Evolutionary conservation across 208 protist species (phyloP).

Genomic region (Spongospora subterranea): DNA sequence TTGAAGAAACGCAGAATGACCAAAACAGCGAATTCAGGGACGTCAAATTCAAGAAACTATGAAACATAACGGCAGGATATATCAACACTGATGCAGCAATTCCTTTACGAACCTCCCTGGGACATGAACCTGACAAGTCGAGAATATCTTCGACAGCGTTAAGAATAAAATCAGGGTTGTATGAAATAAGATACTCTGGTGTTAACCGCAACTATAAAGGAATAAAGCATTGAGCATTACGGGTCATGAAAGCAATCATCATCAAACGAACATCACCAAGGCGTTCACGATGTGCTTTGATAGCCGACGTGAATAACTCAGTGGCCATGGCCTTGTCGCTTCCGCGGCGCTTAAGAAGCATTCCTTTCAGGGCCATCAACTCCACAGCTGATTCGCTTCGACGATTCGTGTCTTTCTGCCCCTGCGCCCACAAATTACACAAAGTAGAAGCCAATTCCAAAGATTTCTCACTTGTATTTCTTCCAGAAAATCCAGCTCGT

Average conservation of each 20-base stretch:
- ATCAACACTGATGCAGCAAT: no score
- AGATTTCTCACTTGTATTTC: slow-evolving; percentile 18
- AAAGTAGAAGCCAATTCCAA: neutral
- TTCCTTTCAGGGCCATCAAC: neutral
- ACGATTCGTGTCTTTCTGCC: slow-evolving; percentile 13
- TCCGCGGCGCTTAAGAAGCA: neutral
- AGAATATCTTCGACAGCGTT: neutral
- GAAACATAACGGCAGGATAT: no score
- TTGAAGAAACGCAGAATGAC: no score
- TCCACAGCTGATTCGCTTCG: neutral
- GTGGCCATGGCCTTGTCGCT: neutral
- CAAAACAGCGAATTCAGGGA: no score
- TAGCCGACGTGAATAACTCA: neutral
- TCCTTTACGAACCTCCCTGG: neutral
- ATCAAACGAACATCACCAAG: neutral
- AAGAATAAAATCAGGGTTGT: neutral
- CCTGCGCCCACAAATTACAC: neutral
- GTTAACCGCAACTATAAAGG: neutral
- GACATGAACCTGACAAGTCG: neutral
- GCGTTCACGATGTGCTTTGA: neutral
- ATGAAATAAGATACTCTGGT: neutral
- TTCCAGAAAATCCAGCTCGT: slow-evolving; percentile 20
- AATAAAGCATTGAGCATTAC: neutral
- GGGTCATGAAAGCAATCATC: neutral
- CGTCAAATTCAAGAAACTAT: no score